Base-by-base conservation (phyloP, 2,329 filamentous ascomycete species). In the Cladophialophora bantiana region DNA sequence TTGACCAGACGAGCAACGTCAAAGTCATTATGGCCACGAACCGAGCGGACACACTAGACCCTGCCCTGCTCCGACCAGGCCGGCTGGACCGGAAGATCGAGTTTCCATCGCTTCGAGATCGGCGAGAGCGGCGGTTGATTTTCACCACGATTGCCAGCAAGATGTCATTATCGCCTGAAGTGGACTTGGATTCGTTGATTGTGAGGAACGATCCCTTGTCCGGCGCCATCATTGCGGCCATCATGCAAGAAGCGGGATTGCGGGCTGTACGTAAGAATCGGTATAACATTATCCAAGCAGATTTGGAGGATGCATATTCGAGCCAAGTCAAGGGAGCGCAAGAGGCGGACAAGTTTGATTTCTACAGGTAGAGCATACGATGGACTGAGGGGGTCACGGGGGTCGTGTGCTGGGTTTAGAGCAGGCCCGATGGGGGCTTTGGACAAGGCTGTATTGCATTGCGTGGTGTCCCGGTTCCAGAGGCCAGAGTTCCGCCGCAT, bases 1-100 rank as follows among this genome's bases (percentile, higher is more conserved):
- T 99, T 83, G 95, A 99, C 80, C 95, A 99, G 81, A 97, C 93
- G 0, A 92, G 93, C 78, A 99, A 99, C 80, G 95, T 99, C 81
- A 99, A 99, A 84, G 95, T 99, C 78, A 99, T 99, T 83, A 99
- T 99, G 95, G 95, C 95, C 73, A 99, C 95, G 73, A 99, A 99
- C 84, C 91, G 95, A 78, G 94, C 95, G 72, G 95, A 98, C 80
- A 99, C 95, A 6, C 86, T 99, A 71, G 95, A 99, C 78, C 95
- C 95, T 15, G 95, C 95, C 50, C 86, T 99, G 69, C 88, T 99
- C 68, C 93, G 95, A 75, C 95, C 95, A 36, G 95, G 95, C 73
- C 93, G 95, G 83, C 86, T 99, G 66, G 95, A 99, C 81, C 88
- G 95, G 77, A 99, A 99, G 86, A 99, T 99, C 72, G 95, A 99